Evolutionary conservation across 805 yeast genomes (phyloP), one percentile per base, ranked within the genome.

Genomic region (Kodamaea laetipori): DNA sequence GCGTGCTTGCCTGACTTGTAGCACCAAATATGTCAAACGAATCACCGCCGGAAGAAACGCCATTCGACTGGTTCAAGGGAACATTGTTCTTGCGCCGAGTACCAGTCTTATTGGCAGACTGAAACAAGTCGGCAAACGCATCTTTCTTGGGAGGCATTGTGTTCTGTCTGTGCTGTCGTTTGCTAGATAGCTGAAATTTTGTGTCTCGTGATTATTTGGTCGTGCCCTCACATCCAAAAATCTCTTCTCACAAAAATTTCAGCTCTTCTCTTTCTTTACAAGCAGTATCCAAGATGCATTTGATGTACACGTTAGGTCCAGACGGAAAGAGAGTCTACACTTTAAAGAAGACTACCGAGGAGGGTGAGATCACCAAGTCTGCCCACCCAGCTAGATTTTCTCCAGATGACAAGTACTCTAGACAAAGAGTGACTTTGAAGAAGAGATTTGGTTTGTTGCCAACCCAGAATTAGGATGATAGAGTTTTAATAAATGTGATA

Each of bases 331-430:
- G 99, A 71, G 69, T 86, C 60, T 94, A 94, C 80, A 94, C 99
- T 43, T 77, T 94, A 55, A 75, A 87, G 68, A 94, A 94, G 75
- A 53, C 64, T 57, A 84, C 95, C 44, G 90, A 77, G 49, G 70
- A 75, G 6, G 98, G 99, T 50, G 96, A 90, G 67, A 90, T 92
- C 75, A 95, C 99, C 64, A 89, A 90, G 76, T 86, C 96, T 55
- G 99, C 99, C 32, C 99, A 94, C 70, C 99, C 99, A 50, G 99
- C 99, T 42, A 85, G 99, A 73, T 94, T 94, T 70, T 94, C 99
- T 25, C 99, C 99, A 56, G 99, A 94, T 67, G 99, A 94, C 80
- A 94, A 94, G 74, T 92, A 89, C 77, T 94, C 99, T 37, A 86
- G 97, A 77, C 98, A 94, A 73, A 88, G 99, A 80, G 97, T 94